Percentiles rank a stretch among this genome's conserved stretches.
phyloP scores from a whole-genome alignment of 139 green algal species.

The Coccomyxa sp. region DNA sequence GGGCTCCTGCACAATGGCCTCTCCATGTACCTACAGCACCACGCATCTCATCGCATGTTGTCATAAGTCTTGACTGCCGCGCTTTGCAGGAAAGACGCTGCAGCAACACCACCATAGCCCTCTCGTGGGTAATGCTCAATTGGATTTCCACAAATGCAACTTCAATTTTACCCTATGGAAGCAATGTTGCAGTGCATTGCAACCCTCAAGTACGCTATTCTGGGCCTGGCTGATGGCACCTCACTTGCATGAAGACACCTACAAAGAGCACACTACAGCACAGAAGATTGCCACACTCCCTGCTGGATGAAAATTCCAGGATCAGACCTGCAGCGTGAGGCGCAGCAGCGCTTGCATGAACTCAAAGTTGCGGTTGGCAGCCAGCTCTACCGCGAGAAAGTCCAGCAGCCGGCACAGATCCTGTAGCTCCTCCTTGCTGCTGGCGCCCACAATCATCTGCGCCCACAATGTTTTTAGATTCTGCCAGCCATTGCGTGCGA shows the following conservation, averaged over 20 bases:
- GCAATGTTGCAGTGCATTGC: neutral
- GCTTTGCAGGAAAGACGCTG: neutral
- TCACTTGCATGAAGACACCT: neutral
- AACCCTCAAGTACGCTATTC: neutral
- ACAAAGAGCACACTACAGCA: neutral
- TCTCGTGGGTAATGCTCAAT: neutral
- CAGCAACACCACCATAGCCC: neutral
- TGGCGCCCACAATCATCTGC: conserved; percentile 21
- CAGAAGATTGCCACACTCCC: neutral
- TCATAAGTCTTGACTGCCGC: neutral
- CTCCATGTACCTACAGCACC: conserved; percentile 52
- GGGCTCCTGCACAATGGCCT: conserved; percentile 45
- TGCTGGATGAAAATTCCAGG: no score
- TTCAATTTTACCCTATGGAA: neutral
- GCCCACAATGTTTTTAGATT: neutral
- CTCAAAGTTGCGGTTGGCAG: conserved; percentile 69
- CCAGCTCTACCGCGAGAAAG: conserved; percentile 48
- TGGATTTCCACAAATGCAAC: neutral
- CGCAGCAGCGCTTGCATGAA: conserved; percentile 47
- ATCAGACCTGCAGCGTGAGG: conserved; percentile 21
- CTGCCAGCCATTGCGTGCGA: no score
- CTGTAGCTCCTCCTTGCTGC: conserved; percentile 35
- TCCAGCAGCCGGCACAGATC: conserved; percentile 63
- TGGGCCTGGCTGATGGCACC: no score
- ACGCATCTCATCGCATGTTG: neutral